A percentile compares a stretch with the other conserved stretches of the same genome.
phyloP scores from a whole-genome alignment of 495 filamentous ascomycete species.

The Lepidopterella palustris region DNA sequence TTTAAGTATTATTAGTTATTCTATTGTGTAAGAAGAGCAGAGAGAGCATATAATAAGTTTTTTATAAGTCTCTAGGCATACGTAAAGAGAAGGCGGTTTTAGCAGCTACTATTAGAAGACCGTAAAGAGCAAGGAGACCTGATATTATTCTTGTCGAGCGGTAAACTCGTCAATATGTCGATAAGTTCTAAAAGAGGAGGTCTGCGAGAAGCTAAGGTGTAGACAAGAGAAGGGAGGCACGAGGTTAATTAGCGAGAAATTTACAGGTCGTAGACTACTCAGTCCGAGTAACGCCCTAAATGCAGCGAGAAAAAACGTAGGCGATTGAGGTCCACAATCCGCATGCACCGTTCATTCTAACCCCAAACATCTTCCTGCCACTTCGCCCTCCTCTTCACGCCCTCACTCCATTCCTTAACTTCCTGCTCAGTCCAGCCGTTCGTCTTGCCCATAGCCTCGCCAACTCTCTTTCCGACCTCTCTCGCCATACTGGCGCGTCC shows the following conservation, averaged over 20 bases:
- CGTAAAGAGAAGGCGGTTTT: not conserved
- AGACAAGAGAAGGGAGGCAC: not conserved
- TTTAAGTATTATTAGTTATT: not conserved
- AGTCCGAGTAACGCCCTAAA: too few species aligned
- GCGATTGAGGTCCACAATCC: too few species aligned
- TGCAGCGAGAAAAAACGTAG: too few species aligned
- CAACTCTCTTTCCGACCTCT: conserved; percentile 43
- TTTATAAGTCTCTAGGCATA: not conserved
- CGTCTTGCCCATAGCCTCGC: conserved; percentile 25
- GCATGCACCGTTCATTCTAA: conserved; percentile 19
- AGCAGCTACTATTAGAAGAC: not conserved
- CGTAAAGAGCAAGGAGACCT: not conserved
- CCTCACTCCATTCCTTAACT: conserved; percentile 40
- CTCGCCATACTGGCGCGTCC: conserved; percentile 47
- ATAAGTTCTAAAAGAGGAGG: not conserved
- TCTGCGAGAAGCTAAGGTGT: not conserved
- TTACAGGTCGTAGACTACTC: not conserved
- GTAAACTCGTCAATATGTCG: not conserved
- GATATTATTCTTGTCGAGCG: not conserved
- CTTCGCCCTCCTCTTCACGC: conserved; percentile 42
- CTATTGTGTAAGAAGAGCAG: not conserved
- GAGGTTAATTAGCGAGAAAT: not conserved
- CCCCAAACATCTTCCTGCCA: conserved; percentile 51
- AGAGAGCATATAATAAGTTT: not conserved
- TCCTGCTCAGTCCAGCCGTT: conserved; percentile 38